Evolutionary conservation across 331 rosid genomes (phyloP).

Genomic region (Stylosanthes scabra): DNA sequence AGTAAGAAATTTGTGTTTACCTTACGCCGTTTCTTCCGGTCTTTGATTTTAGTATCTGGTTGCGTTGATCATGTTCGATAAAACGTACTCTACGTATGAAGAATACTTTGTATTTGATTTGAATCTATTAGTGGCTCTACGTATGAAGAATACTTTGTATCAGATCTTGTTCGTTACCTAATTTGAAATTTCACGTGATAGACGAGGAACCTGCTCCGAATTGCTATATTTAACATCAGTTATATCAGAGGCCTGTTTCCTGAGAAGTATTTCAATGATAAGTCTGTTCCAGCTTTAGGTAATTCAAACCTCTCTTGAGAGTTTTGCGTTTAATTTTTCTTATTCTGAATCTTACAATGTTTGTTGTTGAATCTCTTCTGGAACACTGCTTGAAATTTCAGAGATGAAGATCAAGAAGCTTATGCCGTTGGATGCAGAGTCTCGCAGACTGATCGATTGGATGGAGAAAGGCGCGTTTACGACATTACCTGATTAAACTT

Average conservation of each 20-base stretch:
- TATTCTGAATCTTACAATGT: neutral
- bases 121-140: neutral
- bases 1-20: neutral
- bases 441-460: constrained; percentile 92
- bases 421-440: constrained; percentile 87
- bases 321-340: neutral
- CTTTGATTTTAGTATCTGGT: neutral
- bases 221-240: constrained; percentile 94
- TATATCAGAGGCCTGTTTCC: constrained; percentile 97
- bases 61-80: neutral
- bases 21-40: neutral
- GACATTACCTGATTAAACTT: constrained; percentile 23
- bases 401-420: constrained; percentile 98
- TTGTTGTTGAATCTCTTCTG: constrained; percentile 29
- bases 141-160: constrained; percentile 22
- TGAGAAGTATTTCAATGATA: constrained; percentile 92
- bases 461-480: constrained; percentile 83
- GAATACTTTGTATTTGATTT: constrained; percentile 4
- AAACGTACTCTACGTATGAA: neutral
- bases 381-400: constrained; percentile 42
- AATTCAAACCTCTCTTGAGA: constrained; percentile 8
- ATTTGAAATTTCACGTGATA: constrained; percentile 41
- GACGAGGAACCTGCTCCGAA: constrained; percentile 97
- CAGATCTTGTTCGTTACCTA: constrained; percentile 13
- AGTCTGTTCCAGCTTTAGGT: constrained; percentile 96